A percentile compares a stretch with the other conserved stretches of the same genome.
These are phyloP conservation scores for Didymosphaeria variabile DNA, from an alignment of 2,329 filamentous ascomycete genomes.

Conservation along the genomic window DNA sequence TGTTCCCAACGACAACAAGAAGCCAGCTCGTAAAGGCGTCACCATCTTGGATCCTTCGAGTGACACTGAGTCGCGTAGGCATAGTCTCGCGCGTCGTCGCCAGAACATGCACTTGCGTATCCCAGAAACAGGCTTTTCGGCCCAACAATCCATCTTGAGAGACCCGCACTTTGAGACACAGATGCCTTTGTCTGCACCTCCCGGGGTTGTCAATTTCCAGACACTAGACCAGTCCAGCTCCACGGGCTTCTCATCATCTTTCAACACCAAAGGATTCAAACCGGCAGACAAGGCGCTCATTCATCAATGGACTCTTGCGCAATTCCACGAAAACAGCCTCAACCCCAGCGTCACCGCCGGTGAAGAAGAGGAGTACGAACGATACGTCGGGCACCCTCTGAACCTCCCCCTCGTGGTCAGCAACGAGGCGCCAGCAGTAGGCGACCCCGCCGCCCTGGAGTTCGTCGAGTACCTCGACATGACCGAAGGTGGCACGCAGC, in stretches of 20 bases:
- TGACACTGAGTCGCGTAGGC: conserved; percentile 40
- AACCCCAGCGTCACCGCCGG: conserved; percentile 80
- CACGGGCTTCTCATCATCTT: conserved; percentile 36
- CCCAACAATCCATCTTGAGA: conserved; percentile 54
- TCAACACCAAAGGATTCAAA: conserved; percentile 45
- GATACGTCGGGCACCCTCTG: conserved; percentile 88
- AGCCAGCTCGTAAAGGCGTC: conserved; percentile 71
- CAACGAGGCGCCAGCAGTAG: conserved; percentile 66
- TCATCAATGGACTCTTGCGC: conserved; percentile 87
- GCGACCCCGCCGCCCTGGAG: conserved; percentile 65
- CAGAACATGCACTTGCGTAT: conserved; percentile 34
- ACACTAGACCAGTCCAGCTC: conserved; percentile 41
- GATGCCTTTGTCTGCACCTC: conserved; percentile 29
- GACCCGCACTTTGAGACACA: conserved; percentile 49
- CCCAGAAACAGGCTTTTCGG: conserved; percentile 45
- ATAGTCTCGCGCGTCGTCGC: conserved; percentile 30
- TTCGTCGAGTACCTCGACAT: conserved; percentile 82
- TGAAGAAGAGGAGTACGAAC: conserved; percentile 86
- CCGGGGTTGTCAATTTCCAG: conserved; percentile 28
- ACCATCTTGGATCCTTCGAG: conserved; percentile 71
- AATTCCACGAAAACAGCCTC: conserved; percentile 84
- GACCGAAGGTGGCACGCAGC: conserved; percentile 33
- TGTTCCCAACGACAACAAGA: conserved; percentile 70
- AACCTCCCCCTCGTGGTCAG: conserved; percentile 85
- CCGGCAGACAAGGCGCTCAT: conserved; percentile 81